A percentile compares a stretch with the other conserved stretches of the same genome.
These are phyloP conservation scores for Stephanodiscus minutulus DNA, from an alignment of 108 stramenopile species.

Conservation along the genomic window DNA sequence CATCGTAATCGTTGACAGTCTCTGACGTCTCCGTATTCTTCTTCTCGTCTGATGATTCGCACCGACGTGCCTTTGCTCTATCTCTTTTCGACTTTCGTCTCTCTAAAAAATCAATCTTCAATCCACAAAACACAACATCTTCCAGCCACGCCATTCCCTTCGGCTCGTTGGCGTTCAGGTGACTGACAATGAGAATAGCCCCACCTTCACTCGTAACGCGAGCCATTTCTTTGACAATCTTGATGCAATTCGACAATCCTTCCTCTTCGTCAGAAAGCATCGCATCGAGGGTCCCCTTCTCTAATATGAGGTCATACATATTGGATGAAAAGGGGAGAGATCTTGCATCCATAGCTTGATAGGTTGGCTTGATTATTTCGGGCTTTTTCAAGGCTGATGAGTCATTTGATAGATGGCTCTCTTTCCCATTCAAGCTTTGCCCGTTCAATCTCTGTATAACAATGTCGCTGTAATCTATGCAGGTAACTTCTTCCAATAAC, in stretches of 20 bases:
- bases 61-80: neutral
- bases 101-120: slow-evolving; percentile 42
- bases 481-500: slow-evolving; percentile 56
- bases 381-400: neutral
- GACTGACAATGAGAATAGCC: slow-evolving; percentile 66
- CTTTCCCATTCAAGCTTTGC: slow-evolving; percentile 22
- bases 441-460: slow-evolving; percentile 63
- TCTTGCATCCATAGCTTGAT: slow-evolving; percentile 61
- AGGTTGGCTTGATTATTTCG: slow-evolving; percentile 36
- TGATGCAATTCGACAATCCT: slow-evolving; percentile 54
- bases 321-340: slow-evolving; percentile 49
- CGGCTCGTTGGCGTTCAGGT: slow-evolving; percentile 64
- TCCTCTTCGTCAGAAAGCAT: slow-evolving; percentile 72
- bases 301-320: slow-evolving; percentile 66
- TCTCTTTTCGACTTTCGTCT: slow-evolving; percentile 1
- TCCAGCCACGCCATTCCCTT: slow-evolving; percentile 70
- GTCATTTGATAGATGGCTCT: slow-evolving; percentile 16
- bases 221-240: slow-evolving; percentile 71
- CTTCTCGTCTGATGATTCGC: neutral
- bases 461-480: slow-evolving; percentile 70
- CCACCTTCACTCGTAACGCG: slow-evolving; percentile 55
- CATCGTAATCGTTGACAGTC: neutral
- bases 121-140: slow-evolving; percentile 63
- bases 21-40: neutral
- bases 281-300: slow-evolving; percentile 88